phyloP scores from a whole-genome alignment of 257 asterid genomes.

The Jacaranda copaia region DNA sequence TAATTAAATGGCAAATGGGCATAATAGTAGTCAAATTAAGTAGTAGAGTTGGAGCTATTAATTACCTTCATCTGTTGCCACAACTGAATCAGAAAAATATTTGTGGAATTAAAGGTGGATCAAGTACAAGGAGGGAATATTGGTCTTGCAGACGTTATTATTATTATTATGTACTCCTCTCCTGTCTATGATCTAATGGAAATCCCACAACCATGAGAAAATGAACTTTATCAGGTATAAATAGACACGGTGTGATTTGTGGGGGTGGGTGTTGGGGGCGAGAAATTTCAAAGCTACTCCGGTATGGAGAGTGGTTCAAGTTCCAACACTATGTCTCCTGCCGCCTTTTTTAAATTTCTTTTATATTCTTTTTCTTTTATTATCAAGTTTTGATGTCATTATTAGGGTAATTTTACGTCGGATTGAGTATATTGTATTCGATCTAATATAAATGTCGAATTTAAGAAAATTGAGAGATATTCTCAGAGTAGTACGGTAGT shows the following conservation, averaged over 20 bases:
- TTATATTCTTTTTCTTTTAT: neutral
- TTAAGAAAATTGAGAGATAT: too few species aligned
- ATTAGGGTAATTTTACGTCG: neutral
- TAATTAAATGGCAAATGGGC: too few species aligned
- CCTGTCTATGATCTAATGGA: constrained; percentile 15
- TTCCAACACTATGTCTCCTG: constrained; percentile 51
- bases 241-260: constrained; percentile 34
- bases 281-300: constrained; percentile 23
- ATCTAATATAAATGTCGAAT: too few species aligned
- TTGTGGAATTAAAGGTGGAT: neutral
- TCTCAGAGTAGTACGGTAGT: too few species aligned
- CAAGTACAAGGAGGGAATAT: constrained; percentile 21
- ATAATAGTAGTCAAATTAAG: too few species aligned
- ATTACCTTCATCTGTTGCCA: constrained; percentile 64
- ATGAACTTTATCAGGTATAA: constrained; percentile 33
- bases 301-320: constrained; percentile 46
- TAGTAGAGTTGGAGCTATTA: neutral
- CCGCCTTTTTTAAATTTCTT: constrained; percentile 32
- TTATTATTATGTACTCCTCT: neutral
- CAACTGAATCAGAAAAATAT: neutral
- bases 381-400: neutral
- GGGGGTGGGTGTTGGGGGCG: constrained; percentile 10
- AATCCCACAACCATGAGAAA: constrained; percentile 46
- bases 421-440: too few species aligned
- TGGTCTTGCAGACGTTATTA: constrained; percentile 19